Base-by-base conservation (phyloP, 1,139 yeast species). In the Blastobotrys buckinghamii region DNA sequence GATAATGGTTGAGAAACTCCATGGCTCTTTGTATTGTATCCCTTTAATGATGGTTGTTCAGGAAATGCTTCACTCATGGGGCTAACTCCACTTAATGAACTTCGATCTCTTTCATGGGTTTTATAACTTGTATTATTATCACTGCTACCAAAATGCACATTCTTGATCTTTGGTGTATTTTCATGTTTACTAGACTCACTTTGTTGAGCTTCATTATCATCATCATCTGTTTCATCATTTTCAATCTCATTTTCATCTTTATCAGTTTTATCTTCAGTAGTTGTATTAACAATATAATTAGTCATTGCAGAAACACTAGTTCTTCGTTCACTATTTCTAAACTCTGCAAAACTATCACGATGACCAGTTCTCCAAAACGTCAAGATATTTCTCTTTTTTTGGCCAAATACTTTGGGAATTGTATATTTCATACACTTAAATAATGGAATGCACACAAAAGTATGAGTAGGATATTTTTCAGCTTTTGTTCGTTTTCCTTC, bases 401-500 rank as follows among this genome's bases (percentile, higher is more conserved):
- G n/a, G 12, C 20, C 15, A 17, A 34, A n/a, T 27, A 26, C 29
- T 35, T 20, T 15, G 15, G 42, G 20, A 10, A 37, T 40, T 20
- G 20, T 10, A 16, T 41, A 26, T 9, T 40, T 33, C 49, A 46
- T 46, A 27, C 41, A 37, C 20, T 74, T 73, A 50, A 76, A 68
- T 50, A 78, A 55, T 4, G 82, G 81, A 42, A 77, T 56, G 30
- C 78, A 76, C 43, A 77, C 73, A 59, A 77, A 77, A 9, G 75
- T 58, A 55, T 76, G 79, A 24, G 64, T 66, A 2, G 74, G 71
- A 52, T 75, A 78, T 33, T 72, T 64, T 55, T 78, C 82, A 38
- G 72, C 71, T 53, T 78, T 78, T 1, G 82, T 76, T 22, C 82
- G 64, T 49, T 76, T 80, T 2, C 82, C 81, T 39, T 46, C 49